Conservation (phyloP, 1,284 basidiomycete genomes). For the Prillingera fragicola region DNA sequence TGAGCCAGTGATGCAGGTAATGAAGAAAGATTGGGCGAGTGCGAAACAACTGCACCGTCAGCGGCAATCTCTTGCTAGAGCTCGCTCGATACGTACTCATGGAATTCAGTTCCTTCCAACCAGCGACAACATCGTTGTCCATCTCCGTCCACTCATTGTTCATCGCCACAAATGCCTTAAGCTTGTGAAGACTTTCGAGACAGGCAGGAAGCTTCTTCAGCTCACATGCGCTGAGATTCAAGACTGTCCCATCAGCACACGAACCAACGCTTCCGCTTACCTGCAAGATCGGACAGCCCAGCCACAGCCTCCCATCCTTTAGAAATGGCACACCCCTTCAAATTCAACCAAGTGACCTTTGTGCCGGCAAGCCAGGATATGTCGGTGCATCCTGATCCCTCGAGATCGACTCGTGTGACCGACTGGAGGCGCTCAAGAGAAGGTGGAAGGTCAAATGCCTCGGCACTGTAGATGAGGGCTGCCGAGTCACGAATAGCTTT, state of each 20-base stretch:
- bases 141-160: constrained; percentile 38
- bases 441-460: constrained; percentile 32
- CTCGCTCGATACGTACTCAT: constrained; percentile 35
- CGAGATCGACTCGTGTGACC: constrained; percentile 37
- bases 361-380: constrained; percentile 31
- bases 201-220: constrained; percentile 24
- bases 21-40: constrained; percentile 35
- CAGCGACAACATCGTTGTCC: constrained; percentile 23
- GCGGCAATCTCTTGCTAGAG: too few species aligned
- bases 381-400: constrained; percentile 32
- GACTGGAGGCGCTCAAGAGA: constrained; percentile 22
- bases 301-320: constrained; percentile 39
- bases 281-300: constrained; percentile 27
- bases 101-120: constrained; percentile 42
- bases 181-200: constrained; percentile 23
- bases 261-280: constrained; percentile 16
- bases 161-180: constrained; percentile 45
- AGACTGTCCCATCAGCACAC: constrained; percentile 21
- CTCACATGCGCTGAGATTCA: constrained; percentile 38
- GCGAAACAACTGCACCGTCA: constrained; percentile 34
- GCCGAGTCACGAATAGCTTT: constrained; percentile 39
- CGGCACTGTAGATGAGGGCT: constrained; percentile 33
- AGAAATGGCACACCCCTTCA: constrained; percentile 33
- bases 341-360: constrained; percentile 38
- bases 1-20: constrained; percentile 24